Base-by-base conservation (phyloP, 83 land plant species). In the Larix sibirica region DNA sequence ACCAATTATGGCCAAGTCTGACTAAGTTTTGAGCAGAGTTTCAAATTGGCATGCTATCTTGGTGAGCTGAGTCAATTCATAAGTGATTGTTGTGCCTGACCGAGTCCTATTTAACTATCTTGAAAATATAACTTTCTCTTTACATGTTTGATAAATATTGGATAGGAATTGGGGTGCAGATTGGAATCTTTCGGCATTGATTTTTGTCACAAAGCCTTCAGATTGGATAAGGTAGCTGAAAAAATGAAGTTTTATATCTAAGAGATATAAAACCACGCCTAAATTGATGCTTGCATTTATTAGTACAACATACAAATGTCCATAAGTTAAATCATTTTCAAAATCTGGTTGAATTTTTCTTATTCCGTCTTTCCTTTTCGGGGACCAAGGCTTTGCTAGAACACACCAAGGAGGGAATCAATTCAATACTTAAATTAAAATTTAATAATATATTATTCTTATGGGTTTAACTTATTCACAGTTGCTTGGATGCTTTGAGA, bases 151-250 rank as follows among this genome's bases (percentile, higher is more conserved):
- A 62, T 80, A 96, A 97, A 91, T 96, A 73, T 80, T 96, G 65
- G 98, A 96, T 88, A 85, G 98, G 44, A 94, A 93, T 66, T 93
- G 97, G 90, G 98, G 98, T 63, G 97, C 98, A 66, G 98, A 97
- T 44, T 96, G 98, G 98, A 88, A 96, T 83, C 92, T 96, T 78
- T 81, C 94, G 38, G 88, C 96, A 13, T 79, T 85, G 21, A 84
- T 96, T 89, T 95, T 96, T 62, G 95, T 94, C 20, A 86, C 86
- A 54, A 93, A 90, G 56, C 92, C 98, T 80, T 90, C 93, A 50
- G 85, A 91, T 14, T 85, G 97, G 81, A 94, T 96, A 83, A 94
- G 97, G 98, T 96, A 81, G 42, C 26, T 50, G 8, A 24, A 4
- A 10, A 60, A 36, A 4, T 65, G 56, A 81, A 62, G 54, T 44